phyloP scores from a whole-genome alignment of 1,284 basidiomycete species.

The Pascua sp. region DNA sequence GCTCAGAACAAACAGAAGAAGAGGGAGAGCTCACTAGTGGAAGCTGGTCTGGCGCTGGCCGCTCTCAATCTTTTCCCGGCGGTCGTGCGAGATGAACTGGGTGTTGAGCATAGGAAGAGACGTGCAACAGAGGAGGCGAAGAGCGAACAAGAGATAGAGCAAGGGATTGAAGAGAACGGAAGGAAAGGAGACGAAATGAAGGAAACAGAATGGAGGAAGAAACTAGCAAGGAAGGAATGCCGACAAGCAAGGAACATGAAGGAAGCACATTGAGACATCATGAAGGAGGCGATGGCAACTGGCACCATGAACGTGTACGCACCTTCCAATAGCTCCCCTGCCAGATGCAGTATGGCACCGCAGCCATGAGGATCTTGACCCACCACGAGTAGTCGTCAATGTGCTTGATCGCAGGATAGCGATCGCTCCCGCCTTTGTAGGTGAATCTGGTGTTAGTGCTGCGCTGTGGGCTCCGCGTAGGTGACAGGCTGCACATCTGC shows the following conservation, averaged over 20 bases:
- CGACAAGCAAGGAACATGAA: too few species aligned
- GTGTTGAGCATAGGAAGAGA: not conserved
- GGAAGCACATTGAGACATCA: too few species aligned
- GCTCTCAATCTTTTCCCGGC: conserved; percentile 77
- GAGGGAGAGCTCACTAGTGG: conserved; percentile 55
- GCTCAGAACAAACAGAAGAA: not conserved
- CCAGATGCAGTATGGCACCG: conserved; percentile 66
- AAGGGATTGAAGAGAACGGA: too few species aligned
- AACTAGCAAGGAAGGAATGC: too few species aligned
- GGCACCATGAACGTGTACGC: conserved; percentile 2
- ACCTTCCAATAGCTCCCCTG: conserved; percentile 87
- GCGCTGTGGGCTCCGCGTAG: not conserved
- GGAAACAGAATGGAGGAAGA: too few species aligned
- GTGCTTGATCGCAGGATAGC: conserved; percentile 74
- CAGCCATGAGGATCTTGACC: conserved; percentile 43
- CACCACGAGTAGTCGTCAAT: conserved; percentile 46
- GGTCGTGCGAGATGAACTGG: conserved; percentile 77
- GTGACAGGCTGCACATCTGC: too few species aligned
- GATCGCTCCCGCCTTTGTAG: conserved; percentile 49
- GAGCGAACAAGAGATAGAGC: too few species aligned
- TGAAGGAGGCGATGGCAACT: too few species aligned
- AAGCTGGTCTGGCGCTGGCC: conserved; percentile 82
- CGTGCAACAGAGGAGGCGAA: not conserved
- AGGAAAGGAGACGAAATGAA: too few species aligned
- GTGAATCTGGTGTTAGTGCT: conserved; percentile 10